Conservation (phyloP, 2,329 filamentous ascomycete species). For the Aspergillus pseudonomiae region DNA sequence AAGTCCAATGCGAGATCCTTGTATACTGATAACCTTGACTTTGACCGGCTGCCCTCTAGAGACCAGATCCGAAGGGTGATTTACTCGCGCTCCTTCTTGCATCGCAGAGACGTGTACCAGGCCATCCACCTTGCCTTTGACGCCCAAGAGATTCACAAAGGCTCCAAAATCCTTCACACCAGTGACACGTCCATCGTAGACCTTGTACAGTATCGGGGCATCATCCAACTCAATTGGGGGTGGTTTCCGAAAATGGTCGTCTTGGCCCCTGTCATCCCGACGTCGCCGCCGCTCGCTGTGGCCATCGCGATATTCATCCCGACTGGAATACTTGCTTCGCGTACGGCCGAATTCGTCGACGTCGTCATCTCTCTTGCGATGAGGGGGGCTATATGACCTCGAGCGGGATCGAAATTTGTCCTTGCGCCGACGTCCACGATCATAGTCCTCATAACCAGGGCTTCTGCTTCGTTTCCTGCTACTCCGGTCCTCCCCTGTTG, state of each 20-base stretch:
- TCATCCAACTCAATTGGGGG: constrained; percentile 80
- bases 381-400: constrained; percentile 49
- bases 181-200: constrained; percentile 88
- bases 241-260: constrained; percentile 64
- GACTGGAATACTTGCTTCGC: constrained; percentile 43
- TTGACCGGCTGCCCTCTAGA: constrained; percentile 80
- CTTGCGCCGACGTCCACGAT: constrained; percentile 49
- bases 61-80: constrained; percentile 87
- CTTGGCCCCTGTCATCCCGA: constrained; percentile 41
- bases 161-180: constrained; percentile 94
- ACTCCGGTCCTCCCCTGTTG: constrained; percentile 37
- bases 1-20: constrained; percentile 78
- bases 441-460: constrained; percentile 53
- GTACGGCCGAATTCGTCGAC: constrained; percentile 63
- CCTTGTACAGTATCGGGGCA: constrained; percentile 76
- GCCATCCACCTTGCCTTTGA: constrained; percentile 86
- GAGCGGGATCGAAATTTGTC: constrained; percentile 54
- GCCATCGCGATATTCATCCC: constrained; percentile 44
- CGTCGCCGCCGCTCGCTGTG: constrained; percentile 48
- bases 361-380: constrained; percentile 51
- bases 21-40: constrained; percentile 88
- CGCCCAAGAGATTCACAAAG: constrained; percentile 88
- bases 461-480: constrained; percentile 59
- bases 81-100: constrained; percentile 80
- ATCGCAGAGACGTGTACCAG: constrained; percentile 93